Evolutionary conservation across 371 early-diverging fungal genomes (phyloP).

Genomic region (Funneliformis caledonium): DNA sequence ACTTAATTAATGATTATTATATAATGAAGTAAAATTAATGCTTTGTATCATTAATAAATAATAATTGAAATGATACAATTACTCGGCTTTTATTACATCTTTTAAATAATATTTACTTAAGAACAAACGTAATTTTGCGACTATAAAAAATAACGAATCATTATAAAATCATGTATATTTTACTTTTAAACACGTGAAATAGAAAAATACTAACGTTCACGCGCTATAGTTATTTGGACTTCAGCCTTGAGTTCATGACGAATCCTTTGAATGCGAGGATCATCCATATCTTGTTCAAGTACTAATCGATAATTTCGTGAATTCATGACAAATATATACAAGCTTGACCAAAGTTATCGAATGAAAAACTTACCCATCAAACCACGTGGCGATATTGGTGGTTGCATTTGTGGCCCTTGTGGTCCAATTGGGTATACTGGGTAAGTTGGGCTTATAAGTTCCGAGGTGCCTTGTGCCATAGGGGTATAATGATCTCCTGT

Average conservation of each 20-base stretch:
- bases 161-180: too few species aligned
- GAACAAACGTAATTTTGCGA: constrained; percentile 17
- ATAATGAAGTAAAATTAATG: too few species aligned
- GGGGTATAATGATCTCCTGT: neutral
- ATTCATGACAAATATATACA: neutral
- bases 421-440: neutral
- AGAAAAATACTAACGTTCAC: constrained; percentile 1
- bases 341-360: neutral
- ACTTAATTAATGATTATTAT: too few species aligned
- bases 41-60: too few species aligned
- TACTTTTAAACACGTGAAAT: too few species aligned
- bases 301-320: neutral
- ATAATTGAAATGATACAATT: neutral
- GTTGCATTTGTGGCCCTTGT: neutral
- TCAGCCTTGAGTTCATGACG: constrained; percentile 26
- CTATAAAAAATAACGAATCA: neutral
- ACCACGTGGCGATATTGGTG: neutral
- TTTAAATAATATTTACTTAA: constrained; percentile 37
- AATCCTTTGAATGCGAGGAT: constrained; percentile 24
- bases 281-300: constrained; percentile 1
- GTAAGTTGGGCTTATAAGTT: neutral
- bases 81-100: constrained; percentile 11
- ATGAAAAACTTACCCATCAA: neutral
- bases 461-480: neutral
- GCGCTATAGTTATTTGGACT: constrained; percentile 31